Evolutionary conservation across 192 early-diverging fungal species (phyloP).

Genomic region (Mycoemilia scoparia): DNA sequence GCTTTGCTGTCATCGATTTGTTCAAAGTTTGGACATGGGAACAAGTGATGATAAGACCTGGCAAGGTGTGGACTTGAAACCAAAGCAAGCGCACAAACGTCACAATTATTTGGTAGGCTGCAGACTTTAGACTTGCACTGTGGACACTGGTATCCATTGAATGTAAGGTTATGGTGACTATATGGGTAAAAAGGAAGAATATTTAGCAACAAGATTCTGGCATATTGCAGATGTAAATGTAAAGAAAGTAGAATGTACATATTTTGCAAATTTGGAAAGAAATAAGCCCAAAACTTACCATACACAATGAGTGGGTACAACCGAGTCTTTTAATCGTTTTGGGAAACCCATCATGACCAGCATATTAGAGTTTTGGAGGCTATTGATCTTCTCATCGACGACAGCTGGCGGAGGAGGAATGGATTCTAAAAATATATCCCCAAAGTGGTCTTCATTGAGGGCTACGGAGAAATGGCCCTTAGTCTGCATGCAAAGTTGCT

Average conservation of each 20-base stretch:
- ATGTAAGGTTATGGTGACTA: slow-evolving; percentile 45
- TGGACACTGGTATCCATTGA: slow-evolving; percentile 71
- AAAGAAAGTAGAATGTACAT: too few relatives aligned
- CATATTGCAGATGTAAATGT: too few relatives aligned
- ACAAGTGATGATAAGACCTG: slow-evolving; percentile 84
- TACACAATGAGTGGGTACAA: slow-evolving; percentile 44
- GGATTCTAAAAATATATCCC: slow-evolving; percentile 64
- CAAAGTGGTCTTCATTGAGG: slow-evolving; percentile 63
- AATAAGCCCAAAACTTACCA: too few relatives aligned
- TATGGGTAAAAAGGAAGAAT: slow-evolving; percentile 3
- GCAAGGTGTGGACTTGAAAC: slow-evolving; percentile 82
- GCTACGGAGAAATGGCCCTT: slow-evolving; percentile 69
- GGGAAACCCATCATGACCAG: slow-evolving; percentile 93
- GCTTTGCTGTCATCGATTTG: slow-evolving; percentile 27
- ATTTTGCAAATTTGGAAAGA: slow-evolving; percentile 1
- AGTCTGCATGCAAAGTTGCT: slow-evolving; percentile 51
- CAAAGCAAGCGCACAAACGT: slow-evolving; percentile 70
- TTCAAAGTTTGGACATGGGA: slow-evolving; percentile 70
- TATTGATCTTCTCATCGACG: slow-evolving; percentile 19
- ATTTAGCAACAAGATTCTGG: neutral
- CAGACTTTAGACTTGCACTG: slow-evolving; percentile 67
- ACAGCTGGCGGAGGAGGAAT: slow-evolving; percentile 76
- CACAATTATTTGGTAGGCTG: slow-evolving; percentile 80
- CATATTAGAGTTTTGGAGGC: slow-evolving; percentile 43
- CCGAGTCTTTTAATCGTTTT: slow-evolving; percentile 5